These are phyloP conservation scores for Parietaria judaica DNA, from an alignment of 306 rosid genomes.

Conservation along the genomic window DNA sequence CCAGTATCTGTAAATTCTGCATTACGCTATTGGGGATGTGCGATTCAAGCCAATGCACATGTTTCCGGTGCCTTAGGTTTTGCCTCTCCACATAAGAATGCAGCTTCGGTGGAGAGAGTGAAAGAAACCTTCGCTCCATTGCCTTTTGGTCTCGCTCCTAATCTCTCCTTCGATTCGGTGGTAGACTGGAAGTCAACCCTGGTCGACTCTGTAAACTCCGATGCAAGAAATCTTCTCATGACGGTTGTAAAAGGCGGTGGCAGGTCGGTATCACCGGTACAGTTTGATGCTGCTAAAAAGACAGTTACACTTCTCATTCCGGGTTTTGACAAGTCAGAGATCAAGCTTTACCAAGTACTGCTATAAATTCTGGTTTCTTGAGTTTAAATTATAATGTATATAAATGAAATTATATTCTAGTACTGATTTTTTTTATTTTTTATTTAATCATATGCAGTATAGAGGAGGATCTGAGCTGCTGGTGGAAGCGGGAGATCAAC, in stretches of 20 bases:
- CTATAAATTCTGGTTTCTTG: not conserved
- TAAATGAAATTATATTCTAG: not conserved
- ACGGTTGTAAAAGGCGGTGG: slow-evolving; percentile 29
- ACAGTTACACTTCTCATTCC: slow-evolving; percentile 78
- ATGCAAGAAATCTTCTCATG: slow-evolving; percentile 52
- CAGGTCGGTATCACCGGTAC: slow-evolving; percentile 36
- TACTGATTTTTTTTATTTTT: slow-evolving; percentile 4
- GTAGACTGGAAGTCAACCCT: slow-evolving; percentile 51
- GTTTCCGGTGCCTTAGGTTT: slow-evolving; percentile 70
- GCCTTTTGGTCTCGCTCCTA: slow-evolving; percentile 61
- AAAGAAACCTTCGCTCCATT: slow-evolving; percentile 51
- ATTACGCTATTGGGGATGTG: slow-evolving; percentile 86
- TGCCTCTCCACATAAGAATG: slow-evolving; percentile 28
- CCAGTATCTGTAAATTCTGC: slow-evolving; percentile 61
- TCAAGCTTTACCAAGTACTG: slow-evolving; percentile 81
- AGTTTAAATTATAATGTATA: not conserved
- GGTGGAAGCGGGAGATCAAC: slow-evolving; percentile 98
- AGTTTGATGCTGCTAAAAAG: slow-evolving; percentile 56
- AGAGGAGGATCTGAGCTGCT: slow-evolving; percentile 91
- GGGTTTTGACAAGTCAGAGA: slow-evolving; percentile 88
- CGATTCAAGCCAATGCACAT: slow-evolving; percentile 83
- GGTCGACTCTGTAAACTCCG: slow-evolving; percentile 27
- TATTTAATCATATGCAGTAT: slow-evolving; percentile 41
- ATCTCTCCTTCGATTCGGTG: slow-evolving; percentile 29
- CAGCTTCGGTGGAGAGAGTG: slow-evolving; percentile 35